A percentile compares a stretch with the other conserved stretches of the same genome.
These are phyloP conservation scores for Calonectria montana DNA, from an alignment of 2,329 filamentous ascomycete species.

Conservation along the genomic window DNA sequence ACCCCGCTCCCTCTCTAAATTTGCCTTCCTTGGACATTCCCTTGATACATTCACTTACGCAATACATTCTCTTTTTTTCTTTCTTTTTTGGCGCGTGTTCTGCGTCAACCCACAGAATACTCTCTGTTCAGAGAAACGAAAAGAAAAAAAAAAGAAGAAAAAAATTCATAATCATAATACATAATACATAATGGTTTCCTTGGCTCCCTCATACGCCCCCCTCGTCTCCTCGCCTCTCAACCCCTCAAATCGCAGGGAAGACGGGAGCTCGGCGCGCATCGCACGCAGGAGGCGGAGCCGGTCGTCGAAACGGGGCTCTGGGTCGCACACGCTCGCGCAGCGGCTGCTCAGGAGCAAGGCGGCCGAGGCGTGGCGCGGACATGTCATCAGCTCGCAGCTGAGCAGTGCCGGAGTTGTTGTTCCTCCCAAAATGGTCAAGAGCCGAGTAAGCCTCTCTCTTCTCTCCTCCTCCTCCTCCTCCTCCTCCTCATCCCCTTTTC, in stretches of 20 bases:
- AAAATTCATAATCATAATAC: not conserved
- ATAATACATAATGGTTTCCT: conserved; percentile 29
- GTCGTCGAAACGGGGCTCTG: conserved; percentile 24
- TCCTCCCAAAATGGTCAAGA: conserved; percentile 20
- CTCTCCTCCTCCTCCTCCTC: not conserved
- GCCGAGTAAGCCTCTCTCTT: conserved; percentile 31
- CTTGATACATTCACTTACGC: not conserved
- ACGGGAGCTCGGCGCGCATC: conserved; percentile 28
- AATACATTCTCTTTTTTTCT: not conserved
- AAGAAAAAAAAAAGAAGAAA: not conserved
- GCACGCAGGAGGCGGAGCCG: conserved; percentile 33
- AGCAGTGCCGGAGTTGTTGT: conserved; percentile 26
- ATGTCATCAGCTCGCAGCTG: conserved; percentile 45
- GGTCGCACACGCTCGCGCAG: conserved; percentile 53
- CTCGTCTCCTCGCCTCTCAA: conserved; percentile 44
- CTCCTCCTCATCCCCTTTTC: not conserved
- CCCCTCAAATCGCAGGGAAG: conserved; percentile 34
- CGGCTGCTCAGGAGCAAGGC: conserved; percentile 56
- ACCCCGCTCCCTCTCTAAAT: not conserved
- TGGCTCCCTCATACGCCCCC: conserved; percentile 36
- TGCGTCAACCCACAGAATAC: not conserved
- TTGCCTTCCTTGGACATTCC: not conserved
- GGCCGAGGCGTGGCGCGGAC: conserved; percentile 53
- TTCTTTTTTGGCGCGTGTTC: not conserved
- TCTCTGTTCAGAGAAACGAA: not conserved